A percentile compares a stretch with the other conserved stretches of the same genome.
These are phyloP conservation scores for Corylus avellana DNA, from an alignment of 306 rosid genomes.

Conservation along the genomic window DNA sequence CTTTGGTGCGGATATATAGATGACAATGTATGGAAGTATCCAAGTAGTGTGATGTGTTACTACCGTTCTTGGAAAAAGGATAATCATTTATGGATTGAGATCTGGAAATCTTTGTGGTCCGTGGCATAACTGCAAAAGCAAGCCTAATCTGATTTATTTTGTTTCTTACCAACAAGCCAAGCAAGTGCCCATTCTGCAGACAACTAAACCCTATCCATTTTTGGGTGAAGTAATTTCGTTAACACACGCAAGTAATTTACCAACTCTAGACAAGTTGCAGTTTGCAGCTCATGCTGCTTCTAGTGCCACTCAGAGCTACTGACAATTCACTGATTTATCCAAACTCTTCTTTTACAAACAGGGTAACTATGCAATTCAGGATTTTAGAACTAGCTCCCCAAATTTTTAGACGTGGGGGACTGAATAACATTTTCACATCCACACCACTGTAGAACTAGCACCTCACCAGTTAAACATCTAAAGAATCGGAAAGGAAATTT, in stretches of 20 bases:
- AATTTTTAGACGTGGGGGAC: too few relatives aligned
- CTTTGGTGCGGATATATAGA: not conserved
- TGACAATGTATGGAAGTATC: not conserved
- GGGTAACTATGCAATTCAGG: too few relatives aligned
- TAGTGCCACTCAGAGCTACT: not conserved
- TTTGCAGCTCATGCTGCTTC: not conserved
- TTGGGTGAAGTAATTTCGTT: not conserved
- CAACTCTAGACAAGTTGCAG: not conserved
- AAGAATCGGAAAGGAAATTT: not conserved
- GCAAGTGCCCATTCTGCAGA: conserved; percentile 3
- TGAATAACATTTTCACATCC: not conserved
- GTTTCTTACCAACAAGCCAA: conserved; percentile 3
- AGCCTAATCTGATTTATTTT: not conserved
- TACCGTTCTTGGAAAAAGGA: not conserved
- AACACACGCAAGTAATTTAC: not conserved
- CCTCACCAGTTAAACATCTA: not conserved
- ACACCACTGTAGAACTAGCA: not conserved
- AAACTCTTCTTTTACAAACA: not conserved
- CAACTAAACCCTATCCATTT: not conserved
- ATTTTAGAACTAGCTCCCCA: too few relatives aligned
- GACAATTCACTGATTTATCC: not conserved
- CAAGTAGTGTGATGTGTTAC: not conserved
- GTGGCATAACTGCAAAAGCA: not conserved
- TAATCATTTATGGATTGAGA: conserved; percentile 1
- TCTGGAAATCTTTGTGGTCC: not conserved